Base-by-base conservation (phyloP, 78 protist species). In the Polysphondylium violaceum region DNA sequence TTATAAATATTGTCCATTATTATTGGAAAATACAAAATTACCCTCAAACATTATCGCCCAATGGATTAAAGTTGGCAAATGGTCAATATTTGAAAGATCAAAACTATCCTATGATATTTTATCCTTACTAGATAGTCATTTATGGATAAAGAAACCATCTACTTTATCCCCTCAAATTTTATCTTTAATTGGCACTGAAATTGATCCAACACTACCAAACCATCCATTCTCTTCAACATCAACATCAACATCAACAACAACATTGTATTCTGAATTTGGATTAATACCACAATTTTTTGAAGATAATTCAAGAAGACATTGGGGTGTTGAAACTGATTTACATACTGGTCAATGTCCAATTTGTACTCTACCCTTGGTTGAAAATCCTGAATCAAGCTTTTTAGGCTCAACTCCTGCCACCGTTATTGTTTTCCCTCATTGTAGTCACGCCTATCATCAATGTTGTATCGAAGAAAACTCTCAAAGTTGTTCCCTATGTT, bases 361-460 rank as follows among this genome's bases (percentile, higher is more conserved):
- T 14, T 83, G 91, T 23, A 83, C 91, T 12, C 33, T 83, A 23
- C 77, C 91, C 2, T 36, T 83, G 3, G 33, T 61, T 4, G 91
- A 83, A 35, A 83, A 83, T 33, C 91, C 91, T 16, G 91, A 83
- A 44, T 67, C 91, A n/a, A 27, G 51, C 17, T 83, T 83, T 19
- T 17, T 83, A 2, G 91, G 91, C 33, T 74, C 76, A 19, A 69
- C 91, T 11, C 91, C 91, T 21, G 67, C 91, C 1, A 69, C 65
- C 23, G 63, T 83, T 29, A 59, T 83, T 1, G 55, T 83, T 14
- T 83, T 83, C 41, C 91, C 91, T 38, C 51, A 44, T 58, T 83
- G 91, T 71, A 79, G 91, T 12, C 91, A 83, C 44, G 67, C 91
- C 3, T 83, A 83, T 33, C 91, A 83, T 58, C 77, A 83, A 38